phyloP scores from a whole-genome alignment of 495 filamentous ascomycete species.

The Aspergillus indologenus region DNA sequence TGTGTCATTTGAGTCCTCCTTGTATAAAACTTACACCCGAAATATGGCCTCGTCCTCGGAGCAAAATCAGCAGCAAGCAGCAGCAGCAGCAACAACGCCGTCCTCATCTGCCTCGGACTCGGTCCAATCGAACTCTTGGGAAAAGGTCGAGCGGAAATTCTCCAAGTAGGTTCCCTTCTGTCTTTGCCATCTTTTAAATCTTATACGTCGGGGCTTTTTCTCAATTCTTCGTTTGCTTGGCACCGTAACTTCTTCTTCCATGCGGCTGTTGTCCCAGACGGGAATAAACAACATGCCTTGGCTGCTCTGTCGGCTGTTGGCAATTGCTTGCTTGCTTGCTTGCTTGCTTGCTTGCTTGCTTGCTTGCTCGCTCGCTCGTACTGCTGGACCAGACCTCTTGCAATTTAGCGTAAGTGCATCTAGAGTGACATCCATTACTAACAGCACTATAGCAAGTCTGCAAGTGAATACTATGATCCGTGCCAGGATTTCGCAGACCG shows the following conservation, averaged over 20 bases:
- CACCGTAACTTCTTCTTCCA: background rate
- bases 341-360: background rate
- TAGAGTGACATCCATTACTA: slow-evolving; percentile 16
- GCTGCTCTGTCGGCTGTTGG: background rate
- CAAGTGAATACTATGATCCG: slow-evolving; percentile 87
- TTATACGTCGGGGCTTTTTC: background rate
- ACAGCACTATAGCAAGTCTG: slow-evolving; percentile 59
- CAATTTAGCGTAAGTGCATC: background rate
- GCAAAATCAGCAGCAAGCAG: slow-evolving; percentile 7
- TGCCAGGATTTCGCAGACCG: slow-evolving; percentile 90
- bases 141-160: slow-evolving; percentile 40
- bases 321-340: background rate
- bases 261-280: background rate
- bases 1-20: background rate
- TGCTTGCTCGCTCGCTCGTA: background rate
- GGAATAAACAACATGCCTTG: background rate
- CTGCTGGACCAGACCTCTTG: background rate
- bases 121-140: slow-evolving; percentile 32
- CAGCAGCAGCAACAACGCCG: background rate
- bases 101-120: slow-evolving; percentile 15
- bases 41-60: slow-evolving; percentile 20
- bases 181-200: background rate
- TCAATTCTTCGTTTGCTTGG: background rate
- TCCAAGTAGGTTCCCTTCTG: slow-evolving; percentile 31
- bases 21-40: background rate